A percentile compares a stretch with the other conserved stretches of the same genome.
Evolutionary conservation across 2,329 filamentous ascomycete genomes (phyloP).

Genomic region (Scytalidium lignicola): DNA sequence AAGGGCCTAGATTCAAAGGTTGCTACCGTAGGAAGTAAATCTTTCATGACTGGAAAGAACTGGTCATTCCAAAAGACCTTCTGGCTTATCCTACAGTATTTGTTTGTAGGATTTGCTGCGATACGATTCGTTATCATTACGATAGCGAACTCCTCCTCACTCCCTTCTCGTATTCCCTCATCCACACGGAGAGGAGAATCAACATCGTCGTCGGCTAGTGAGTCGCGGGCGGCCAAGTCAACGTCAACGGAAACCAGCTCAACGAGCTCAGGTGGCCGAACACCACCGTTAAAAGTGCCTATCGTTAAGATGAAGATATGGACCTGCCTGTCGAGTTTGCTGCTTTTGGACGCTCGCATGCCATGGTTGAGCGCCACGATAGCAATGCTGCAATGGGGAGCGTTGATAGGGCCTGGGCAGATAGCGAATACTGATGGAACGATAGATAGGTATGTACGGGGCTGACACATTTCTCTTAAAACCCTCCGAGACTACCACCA

Average conservation of each 20-base stretch:
- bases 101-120: conserved; percentile 47
- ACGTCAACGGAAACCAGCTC: conserved; percentile 8
- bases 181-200: conserved; percentile 16
- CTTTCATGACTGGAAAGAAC: conserved; percentile 8
- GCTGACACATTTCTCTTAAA: too few relatives aligned
- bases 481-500: not conserved
- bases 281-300: conserved; percentile 21
- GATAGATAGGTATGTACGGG: conserved; percentile 71
- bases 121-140: conserved; percentile 62
- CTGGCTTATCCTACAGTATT: conserved; percentile 47
- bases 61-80: conserved; percentile 31
- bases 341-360: conserved; percentile 76
- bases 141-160: conserved; percentile 61
- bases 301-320: conserved; percentile 73
- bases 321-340: conserved; percentile 65
- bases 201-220: conserved; percentile 16
- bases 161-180: conserved; percentile 51
- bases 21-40: too few relatives aligned
- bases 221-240: conserved; percentile 14
- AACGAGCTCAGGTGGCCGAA: conserved; percentile 7
- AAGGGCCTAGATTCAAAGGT: too few relatives aligned
- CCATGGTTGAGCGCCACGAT: conserved; percentile 79
- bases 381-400: conserved; percentile 70
- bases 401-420: conserved; percentile 67
- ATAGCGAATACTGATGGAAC: conserved; percentile 70